phyloP scores from a whole-genome alignment of 805 yeast genomes.

The Danielia oregonensis region DNA sequence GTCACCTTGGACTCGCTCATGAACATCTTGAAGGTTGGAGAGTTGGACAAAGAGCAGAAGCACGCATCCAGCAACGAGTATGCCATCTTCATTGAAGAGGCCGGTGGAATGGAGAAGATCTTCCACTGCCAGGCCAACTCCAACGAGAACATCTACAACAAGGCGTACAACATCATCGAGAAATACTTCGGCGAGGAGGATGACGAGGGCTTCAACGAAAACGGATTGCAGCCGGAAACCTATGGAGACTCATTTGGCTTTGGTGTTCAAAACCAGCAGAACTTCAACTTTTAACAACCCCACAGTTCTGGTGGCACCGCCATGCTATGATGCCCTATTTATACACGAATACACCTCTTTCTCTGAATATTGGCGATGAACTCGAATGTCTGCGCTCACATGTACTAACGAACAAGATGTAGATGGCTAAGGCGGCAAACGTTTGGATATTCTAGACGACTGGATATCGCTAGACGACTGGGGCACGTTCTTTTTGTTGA shows the following conservation, averaged over 20 bases:
- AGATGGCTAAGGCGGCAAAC: too few species aligned
- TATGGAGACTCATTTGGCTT: conserved; percentile 86
- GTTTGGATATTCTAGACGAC: too few species aligned
- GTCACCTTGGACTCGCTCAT: conserved; percentile 94
- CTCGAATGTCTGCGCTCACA: too few species aligned
- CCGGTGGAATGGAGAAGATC: conserved; percentile 97
- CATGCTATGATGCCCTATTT: too few species aligned
- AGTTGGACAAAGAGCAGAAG: conserved; percentile 76
- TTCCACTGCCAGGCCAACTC: conserved; percentile 88
- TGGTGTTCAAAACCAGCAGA: conserved; percentile 65
- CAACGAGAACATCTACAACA: conserved; percentile 88
- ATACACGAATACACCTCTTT: too few species aligned
- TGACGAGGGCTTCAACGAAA: conserved; percentile 61
- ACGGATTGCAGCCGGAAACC: conserved; percentile 69
- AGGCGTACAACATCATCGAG: conserved; percentile 86
- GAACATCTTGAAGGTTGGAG: conserved; percentile 92
- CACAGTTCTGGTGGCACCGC: too few species aligned
- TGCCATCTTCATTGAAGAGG: conserved; percentile 92
- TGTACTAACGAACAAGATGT: too few species aligned
- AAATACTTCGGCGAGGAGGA: conserved; percentile 88
- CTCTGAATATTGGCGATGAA: too few species aligned
- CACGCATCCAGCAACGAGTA: conserved; percentile 73
- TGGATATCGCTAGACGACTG: too few species aligned
- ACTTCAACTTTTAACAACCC: conserved; percentile 36
- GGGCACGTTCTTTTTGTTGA: too few species aligned